These are phyloP conservation scores for Xylogone sp. DNA, from an alignment of 2,329 filamentous ascomycete species.

Conservation along the genomic window DNA sequence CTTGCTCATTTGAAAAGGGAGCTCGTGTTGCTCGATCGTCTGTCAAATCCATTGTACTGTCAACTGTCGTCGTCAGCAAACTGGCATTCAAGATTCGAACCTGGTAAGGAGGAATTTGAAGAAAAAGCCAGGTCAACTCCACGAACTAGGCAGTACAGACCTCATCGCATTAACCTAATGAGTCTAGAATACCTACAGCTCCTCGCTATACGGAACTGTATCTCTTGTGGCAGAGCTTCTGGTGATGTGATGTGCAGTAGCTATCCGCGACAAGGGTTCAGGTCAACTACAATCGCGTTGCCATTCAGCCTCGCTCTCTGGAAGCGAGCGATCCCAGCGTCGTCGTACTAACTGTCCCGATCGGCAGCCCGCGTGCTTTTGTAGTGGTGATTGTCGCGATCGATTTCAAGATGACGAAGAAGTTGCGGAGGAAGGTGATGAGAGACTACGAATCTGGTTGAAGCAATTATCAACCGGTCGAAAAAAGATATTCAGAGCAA, in stretches of 20 bases:
- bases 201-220: constrained; percentile 14
- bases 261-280: constrained; percentile 20
- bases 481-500: not conserved
- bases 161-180: constrained; percentile 20
- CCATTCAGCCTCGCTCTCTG: constrained; percentile 23
- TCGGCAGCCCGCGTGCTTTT: constrained; percentile 2
- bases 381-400: constrained; percentile 1
- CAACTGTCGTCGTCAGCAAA: constrained; percentile 17
- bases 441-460: not conserved
- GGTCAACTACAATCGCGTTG: constrained; percentile 11
- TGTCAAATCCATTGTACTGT: constrained; percentile 24
- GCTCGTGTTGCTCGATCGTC: constrained; percentile 24
- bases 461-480: not conserved
- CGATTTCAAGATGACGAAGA: not conserved
- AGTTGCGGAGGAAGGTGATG: not conserved
- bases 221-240: constrained; percentile 19
- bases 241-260: constrained; percentile 16
- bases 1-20: constrained; percentile 20
- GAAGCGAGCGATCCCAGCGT: constrained; percentile 1
- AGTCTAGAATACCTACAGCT: constrained; percentile 7
- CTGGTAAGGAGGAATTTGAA: constrained; percentile 1
- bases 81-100: constrained; percentile 1
- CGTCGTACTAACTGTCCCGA: not conserved
- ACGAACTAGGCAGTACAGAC: constrained; percentile 13
- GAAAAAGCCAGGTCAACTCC: constrained; percentile 1